Evolutionary conservation across 2,329 filamentous ascomycete genomes (phyloP), one percentile per base, ranked within the genome.

Genomic region (Pseudomassariella vexata): DNA sequence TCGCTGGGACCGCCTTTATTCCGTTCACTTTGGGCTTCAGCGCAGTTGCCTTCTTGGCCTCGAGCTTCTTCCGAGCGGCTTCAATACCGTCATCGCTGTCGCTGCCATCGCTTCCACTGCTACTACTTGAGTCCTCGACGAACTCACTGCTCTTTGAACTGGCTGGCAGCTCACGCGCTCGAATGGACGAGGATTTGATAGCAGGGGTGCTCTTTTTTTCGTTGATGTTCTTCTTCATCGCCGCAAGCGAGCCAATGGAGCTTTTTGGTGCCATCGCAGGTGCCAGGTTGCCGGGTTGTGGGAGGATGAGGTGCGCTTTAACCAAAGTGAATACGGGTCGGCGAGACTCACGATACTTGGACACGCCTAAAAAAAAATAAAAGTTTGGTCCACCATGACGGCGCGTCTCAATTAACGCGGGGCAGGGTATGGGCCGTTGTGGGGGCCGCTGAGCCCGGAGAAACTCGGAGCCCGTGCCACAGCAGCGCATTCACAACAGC

Each of bases 101-200:
- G 32, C 53, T 55, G n/a, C n/a, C n/a, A 34, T 52, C 52, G 29
- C 51, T 56, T 31, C 52, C 53, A 34, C 53, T 61, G 33, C 53
- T 50, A 34, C 53, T 60, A 24, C 47, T 53, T 3, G 48, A 37
- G 28, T 50, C 40, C 17, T 55, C 39, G 18, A 44, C 33, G 10
- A 35, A 32, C 28, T 44, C 38, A 24, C 41, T 36, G 30, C 27
- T 36, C 29, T 48, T 47, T 12, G 40, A 34, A 15, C 37, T 6
- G 28, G 42, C 39, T 21, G 36, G 40, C 18, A 35, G 30, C 6
- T 37, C 28, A n/a, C n/a, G n/a, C n/a, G n/a, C n/a, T n/a, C n/a
- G n/a, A n/a, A n/a, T n/a, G 7, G 24, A 19, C 3, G 42, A 36
- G 30, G 33, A 26, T 22, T 44, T 49, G 1, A 43, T 26, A 3